A percentile compares a stretch with the other conserved stretches of the same genome.
These are phyloP conservation scores for Chlamydomonas schloesseri DNA, from an alignment of 139 green algal species.

Conservation along the genomic window DNA sequence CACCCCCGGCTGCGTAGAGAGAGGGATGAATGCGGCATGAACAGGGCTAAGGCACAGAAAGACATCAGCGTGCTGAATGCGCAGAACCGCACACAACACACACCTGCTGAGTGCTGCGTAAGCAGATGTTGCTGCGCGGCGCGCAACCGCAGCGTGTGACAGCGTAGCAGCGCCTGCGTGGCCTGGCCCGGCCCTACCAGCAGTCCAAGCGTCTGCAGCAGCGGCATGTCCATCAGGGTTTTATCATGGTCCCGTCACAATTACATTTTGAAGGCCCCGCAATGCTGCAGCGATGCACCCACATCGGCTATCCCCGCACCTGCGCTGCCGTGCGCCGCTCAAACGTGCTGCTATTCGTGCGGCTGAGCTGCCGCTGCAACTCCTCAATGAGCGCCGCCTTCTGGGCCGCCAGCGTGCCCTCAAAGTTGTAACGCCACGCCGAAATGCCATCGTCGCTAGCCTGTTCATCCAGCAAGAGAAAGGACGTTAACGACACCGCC, in stretches of 20 bases:
- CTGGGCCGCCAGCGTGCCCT: conserved; percentile 36
- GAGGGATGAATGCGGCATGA: background rate
- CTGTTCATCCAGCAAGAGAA: no score
- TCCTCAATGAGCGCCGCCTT: conserved; percentile 46
- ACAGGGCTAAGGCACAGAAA: background rate
- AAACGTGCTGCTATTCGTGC: conserved; percentile 37
- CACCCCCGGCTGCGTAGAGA: conserved; percentile 26
- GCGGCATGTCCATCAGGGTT: no score
- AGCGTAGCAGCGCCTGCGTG: conserved; percentile 48
- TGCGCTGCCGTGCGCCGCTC: conserved; percentile 39
- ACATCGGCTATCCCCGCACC: no score
- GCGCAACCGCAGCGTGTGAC: conserved; percentile 49
- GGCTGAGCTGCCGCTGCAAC: conserved; percentile 44
- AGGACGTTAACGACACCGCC: no score
- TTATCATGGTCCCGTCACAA: no score
- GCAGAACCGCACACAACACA: background rate
- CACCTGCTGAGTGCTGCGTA: conserved; percentile 53
- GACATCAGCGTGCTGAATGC: no score
- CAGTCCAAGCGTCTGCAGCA: conserved; percentile 4
- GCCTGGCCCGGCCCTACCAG: conserved; percentile 49
- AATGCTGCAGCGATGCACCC: no score
- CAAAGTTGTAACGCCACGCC: conserved; percentile 49
- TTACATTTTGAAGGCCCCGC: no score
- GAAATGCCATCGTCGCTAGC: conserved; percentile 29
- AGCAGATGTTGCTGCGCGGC: conserved; percentile 50